Evolutionary conservation across 106 monocot species (phyloP).

Genomic region (Alisma plantagoaquatica): DNA sequence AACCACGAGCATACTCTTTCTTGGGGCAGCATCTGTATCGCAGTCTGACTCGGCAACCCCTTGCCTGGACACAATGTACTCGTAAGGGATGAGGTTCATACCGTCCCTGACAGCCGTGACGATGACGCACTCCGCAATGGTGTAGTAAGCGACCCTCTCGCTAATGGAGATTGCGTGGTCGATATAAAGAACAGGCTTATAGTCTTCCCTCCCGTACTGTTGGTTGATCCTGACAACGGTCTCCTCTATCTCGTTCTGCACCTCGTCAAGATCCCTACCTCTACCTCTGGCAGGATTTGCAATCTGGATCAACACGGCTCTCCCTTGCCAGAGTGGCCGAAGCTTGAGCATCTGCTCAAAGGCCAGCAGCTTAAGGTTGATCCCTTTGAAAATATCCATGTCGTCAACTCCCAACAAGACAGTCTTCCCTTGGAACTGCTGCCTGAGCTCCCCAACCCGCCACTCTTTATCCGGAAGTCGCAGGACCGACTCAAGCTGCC

Average conservation of each 20-base stretch:
- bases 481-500: constrained; percentile 15
- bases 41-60: background rate
- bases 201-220: constrained; percentile 2
- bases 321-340: constrained; percentile 10
- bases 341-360: constrained; percentile 21
- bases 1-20: constrained; percentile 19
- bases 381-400: constrained; percentile 34
- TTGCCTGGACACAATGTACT: constrained; percentile 23
- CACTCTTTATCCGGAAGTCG: constrained; percentile 5
- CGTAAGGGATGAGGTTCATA: constrained; percentile 37
- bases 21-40: background rate
- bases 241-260: constrained; percentile 12
- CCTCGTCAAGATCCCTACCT: constrained; percentile 23
- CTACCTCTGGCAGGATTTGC: constrained; percentile 23
- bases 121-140: constrained; percentile 24
- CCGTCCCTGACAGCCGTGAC: constrained; percentile 70
- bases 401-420: constrained; percentile 32
- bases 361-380: constrained; percentile 28
- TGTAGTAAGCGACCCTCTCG: constrained; percentile 28
- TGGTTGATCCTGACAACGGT: constrained; percentile 15
- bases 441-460: constrained; percentile 11
- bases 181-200: constrained; percentile 24
- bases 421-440: constrained; percentile 20
- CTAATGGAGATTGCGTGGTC: constrained; percentile 7
- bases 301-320: constrained; percentile 29